These are phyloP conservation scores for Ceratocystiopsis brevicomis DNA, from an alignment of 2,329 filamentous ascomycete genomes.

Conservation along the genomic window DNA sequence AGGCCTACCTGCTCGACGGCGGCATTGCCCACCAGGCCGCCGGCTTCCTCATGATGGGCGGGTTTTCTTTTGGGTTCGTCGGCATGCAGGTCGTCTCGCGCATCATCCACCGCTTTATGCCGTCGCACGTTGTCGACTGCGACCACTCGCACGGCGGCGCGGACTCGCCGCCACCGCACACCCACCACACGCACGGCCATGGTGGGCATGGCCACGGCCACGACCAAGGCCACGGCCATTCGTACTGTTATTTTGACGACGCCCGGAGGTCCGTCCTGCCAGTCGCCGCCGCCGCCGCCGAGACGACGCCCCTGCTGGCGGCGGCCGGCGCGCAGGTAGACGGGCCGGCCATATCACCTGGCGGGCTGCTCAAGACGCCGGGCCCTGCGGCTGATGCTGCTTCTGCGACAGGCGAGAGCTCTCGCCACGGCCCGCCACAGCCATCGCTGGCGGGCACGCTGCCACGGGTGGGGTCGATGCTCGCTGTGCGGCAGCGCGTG, in stretches of 20 bases:
- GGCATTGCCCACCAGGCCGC: constrained; percentile 48
- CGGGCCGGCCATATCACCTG: neutral
- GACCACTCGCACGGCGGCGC: constrained; percentile 51
- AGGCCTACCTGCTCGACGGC: constrained; percentile 52
- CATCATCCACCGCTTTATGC: constrained; percentile 53
- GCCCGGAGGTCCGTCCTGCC: neutral
- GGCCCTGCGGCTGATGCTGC: no score
- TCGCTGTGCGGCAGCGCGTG: constrained; percentile 34
- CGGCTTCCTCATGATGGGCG: constrained; percentile 47
- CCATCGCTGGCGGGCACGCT: constrained; percentile 9
- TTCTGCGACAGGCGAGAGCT: no score
- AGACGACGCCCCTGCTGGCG: constrained; percentile 30
- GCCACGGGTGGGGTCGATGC: constrained; percentile 31
- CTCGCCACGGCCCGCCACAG: constrained; percentile 3
- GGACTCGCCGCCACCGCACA: constrained; percentile 6
- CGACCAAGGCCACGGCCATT: neutral
- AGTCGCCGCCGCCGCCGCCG: constrained; percentile 11
- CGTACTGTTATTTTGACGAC: neutral
- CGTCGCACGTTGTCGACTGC: constrained; percentile 65
- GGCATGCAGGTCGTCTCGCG: constrained; percentile 59
- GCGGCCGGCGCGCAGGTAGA: constrained; percentile 7
- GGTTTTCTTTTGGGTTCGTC: constrained; percentile 52
- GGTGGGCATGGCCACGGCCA: neutral
- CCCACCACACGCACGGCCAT: neutral
- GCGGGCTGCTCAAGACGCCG: constrained; percentile 1